A percentile compares a stretch with the other conserved stretches of the same genome.
These are phyloP conservation scores for Zasmidium cellare DNA, from an alignment of 2,329 filamentous ascomycete genomes.

Conservation along the genomic window DNA sequence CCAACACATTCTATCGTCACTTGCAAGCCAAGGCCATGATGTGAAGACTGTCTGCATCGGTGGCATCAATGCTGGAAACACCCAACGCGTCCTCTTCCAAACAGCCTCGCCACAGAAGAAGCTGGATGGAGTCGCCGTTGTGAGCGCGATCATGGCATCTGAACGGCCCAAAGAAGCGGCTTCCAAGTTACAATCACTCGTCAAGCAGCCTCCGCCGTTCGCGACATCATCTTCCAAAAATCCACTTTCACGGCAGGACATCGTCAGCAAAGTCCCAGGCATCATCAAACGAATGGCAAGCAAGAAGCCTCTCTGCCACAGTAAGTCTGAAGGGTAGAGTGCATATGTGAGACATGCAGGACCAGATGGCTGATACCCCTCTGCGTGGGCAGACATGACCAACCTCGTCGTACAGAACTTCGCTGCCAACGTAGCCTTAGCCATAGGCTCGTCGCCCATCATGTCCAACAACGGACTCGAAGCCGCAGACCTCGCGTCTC, in stretches of 20 bases:
- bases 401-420: constrained; percentile 96
- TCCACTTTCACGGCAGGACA: constrained; percentile 28
- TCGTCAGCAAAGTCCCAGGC: constrained; percentile 29
- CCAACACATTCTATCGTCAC: constrained; percentile 62
- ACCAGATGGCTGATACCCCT: too few relatives aligned
- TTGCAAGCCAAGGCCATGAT: constrained; percentile 50
- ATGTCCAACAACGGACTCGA: constrained; percentile 89
- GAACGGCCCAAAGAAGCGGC: constrained; percentile 66
- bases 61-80: constrained; percentile 76
- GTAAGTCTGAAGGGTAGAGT: too few relatives aligned
- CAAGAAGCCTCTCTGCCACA: constrained; percentile 60
- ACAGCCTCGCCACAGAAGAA: constrained; percentile 57
- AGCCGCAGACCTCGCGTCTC: constrained; percentile 73
- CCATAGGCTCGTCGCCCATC: constrained; percentile 84
- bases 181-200: constrained; percentile 56
- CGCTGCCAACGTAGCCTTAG: constrained; percentile 84
- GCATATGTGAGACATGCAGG: too few relatives aligned
- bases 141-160: constrained; percentile 82
- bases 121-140: constrained; percentile 81
- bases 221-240: constrained; percentile 30
- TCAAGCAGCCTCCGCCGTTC: constrained; percentile 47
- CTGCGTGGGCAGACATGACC: constrained; percentile 96
- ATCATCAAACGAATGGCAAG: constrained; percentile 61
- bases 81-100: constrained; percentile 73
- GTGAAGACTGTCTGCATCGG: constrained; percentile 79